Conservation (phyloP, 345 rosid species). For the Balakata baccata region DNA sequence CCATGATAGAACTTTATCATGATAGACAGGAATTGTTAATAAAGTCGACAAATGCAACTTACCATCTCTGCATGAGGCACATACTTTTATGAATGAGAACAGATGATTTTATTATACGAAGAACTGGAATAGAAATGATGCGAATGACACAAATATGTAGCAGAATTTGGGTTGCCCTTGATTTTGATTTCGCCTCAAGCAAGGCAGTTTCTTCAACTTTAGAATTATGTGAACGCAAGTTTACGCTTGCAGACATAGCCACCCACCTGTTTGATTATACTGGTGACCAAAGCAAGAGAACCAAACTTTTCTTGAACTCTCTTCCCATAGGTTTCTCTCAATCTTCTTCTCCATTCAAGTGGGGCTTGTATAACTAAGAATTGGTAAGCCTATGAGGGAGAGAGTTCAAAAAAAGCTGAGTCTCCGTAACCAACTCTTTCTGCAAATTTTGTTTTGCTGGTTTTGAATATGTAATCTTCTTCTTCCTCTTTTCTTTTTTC, state of each 20-base stretch:
- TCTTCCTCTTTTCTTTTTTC: background rate
- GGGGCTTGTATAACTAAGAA: background rate
- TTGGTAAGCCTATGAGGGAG: slow-evolving; percentile 31
- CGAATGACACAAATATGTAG: background rate
- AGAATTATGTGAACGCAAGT: background rate
- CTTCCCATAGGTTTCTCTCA: slow-evolving; percentile 16
- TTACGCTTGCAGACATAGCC: background rate
- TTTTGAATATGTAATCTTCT: no score
- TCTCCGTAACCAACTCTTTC: background rate
- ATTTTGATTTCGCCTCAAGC: background rate
- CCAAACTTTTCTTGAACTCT: slow-evolving; percentile 27
- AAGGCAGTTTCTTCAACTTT: background rate
- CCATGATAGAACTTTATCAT: background rate
- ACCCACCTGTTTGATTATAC: background rate
- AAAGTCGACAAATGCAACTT: background rate
- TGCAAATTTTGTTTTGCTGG: background rate
- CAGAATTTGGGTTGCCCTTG: background rate
- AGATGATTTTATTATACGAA: background rate
- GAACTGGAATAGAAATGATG: background rate
- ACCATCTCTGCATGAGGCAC: background rate
- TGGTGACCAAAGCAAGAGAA: slow-evolving; percentile 1
- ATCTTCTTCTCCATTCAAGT: background rate
- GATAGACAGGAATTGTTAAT: background rate
- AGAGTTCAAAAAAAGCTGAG: slow-evolving; percentile 35
- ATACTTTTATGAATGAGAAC: background rate